Base-by-base conservation (phyloP, 2,329 filamentous ascomycete genomes). In the Xylaria sp. region DNA sequence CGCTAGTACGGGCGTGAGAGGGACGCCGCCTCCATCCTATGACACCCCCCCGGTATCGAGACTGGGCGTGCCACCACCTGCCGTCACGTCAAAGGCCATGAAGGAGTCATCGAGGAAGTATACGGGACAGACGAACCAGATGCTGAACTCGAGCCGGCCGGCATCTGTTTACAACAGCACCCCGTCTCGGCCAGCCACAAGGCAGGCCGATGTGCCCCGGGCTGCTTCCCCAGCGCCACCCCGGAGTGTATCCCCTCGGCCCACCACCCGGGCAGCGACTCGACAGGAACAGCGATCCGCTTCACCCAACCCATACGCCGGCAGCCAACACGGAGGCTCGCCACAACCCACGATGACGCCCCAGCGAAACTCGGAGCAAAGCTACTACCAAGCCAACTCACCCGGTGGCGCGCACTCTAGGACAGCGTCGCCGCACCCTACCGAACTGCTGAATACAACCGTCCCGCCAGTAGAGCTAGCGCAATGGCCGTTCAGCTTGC, bases 1-100 rank as follows among this genome's bases (percentile, higher is more conserved):
- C 14, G 70, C 84, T 21, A 82, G 82, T 38, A 83, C 87, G 9
- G 86, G 81, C 21, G 84, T 88, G 75, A 82, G 91, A 68, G 89
- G 89, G 25, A 94, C 92, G 9, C 92, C 94, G 5, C 94, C 94
- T 2, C 94, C 94, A 3, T 92, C 91, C 0, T 98, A 97, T 72
- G 91, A 94, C 63, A 86, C 87, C 49, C 86, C 89, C 52, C 86
- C 89, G 52, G 84, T 92, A 47, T 92, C 91, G 73, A 86, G 92
- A 61, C 84, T 98, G 3, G 95, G 93, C 57, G 91, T 94, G 12
- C 96, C 95, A 1, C 90, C 94, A 61, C 93, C 94, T 2, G 95
- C 95, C 1, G 92, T 96, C 64, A 99, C 96, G 0, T 91, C 92
- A 3, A 92, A 90, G 66, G 92, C 95, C 50, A 99, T 99, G 96